Base-by-base conservation (phyloP, 78 protist genomes). In the Salpingoeca rosetta region DNA sequence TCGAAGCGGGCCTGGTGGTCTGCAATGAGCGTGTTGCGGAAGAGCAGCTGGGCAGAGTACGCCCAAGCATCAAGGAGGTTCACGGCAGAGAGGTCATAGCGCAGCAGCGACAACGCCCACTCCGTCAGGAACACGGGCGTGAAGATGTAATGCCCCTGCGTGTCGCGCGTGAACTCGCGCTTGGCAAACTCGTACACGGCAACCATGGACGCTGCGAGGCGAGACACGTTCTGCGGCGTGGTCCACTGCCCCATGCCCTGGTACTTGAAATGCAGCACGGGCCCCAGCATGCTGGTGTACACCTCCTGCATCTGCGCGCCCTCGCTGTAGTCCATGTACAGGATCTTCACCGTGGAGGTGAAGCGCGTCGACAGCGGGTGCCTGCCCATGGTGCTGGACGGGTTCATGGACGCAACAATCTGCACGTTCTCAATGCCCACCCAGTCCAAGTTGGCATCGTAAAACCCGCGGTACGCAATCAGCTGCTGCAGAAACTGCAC, bases 401-500 rank as follows among this genome's bases (percentile, higher is more conserved):
- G 94, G 83, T 92, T 94, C 91, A 93, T 90, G 31, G 93, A 72
- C 38, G 76, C 89, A 17, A 92, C 92, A 45, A 95, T 35, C 72
- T 91, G 94, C 24, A 96, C 73, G 45, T 74, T 37, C 75, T 91
- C 91, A 11, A 93, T 36, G 22, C 84, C 84, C n/a, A 94, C 43
- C 92, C 94, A 94, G 77, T 94, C 96, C 39, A 76, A 42, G 75
- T 41, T 37, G 35, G 82, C 76, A 88, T 93, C 96, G 84, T 87
- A 95, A 88, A 94, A 96, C 0, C 98, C 96, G 0, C 45, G 17
- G 89, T 92, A 89, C 39, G 90, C 65, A 84, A 93, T 82, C 39
- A 93, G n/a, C 92, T 95, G 97, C 86, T 93, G 96, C 43, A 92
- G 84, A 76, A 95, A 92, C 10, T 94, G 77, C 41, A 91, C 82